These are phyloP conservation scores for Fusarium sp. DNA, from an alignment of 2,329 filamentous ascomycete species.

Conservation along the genomic window DNA sequence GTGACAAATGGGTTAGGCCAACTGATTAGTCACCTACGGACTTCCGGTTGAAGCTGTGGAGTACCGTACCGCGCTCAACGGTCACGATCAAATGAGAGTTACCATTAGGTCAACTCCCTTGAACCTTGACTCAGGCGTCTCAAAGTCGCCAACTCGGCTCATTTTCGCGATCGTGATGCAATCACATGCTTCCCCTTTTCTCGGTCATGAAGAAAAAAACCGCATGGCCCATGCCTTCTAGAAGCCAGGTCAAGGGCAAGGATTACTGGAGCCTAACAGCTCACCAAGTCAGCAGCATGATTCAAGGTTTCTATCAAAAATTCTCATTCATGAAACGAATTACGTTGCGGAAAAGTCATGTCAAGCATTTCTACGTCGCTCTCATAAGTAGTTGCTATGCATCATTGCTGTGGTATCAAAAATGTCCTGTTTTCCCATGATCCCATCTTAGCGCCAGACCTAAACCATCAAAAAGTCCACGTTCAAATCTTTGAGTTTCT, in stretches of 20 bases:
- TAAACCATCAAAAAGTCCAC: slow-evolving; percentile 48
- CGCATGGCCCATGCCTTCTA: slow-evolving; percentile 23
- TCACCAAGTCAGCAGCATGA: neutral
- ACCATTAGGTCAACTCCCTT: neutral
- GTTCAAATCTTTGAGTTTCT: slow-evolving; percentile 51
- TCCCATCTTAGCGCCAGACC: slow-evolving; percentile 14
- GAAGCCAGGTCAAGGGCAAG: slow-evolving; percentile 3
- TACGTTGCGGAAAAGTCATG: neutral
- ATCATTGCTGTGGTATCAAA: slow-evolving; percentile 28
- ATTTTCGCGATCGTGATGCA: neutral
- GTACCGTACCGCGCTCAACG: neutral
- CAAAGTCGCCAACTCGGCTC: no score
- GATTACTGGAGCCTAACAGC: neutral
- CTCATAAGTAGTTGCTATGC: neutral
- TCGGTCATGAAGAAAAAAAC: slow-evolving; percentile 1
- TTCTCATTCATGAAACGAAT: neutral
- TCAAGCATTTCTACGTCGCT: neutral
- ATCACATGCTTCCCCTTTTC: neutral
- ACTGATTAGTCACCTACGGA: neutral
- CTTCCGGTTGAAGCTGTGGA: neutral
- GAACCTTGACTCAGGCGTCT: neutral
- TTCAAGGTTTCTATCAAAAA: neutral
- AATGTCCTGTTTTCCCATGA: slow-evolving; percentile 28
- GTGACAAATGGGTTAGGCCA: neutral
- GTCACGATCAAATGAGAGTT: neutral